Base-by-base conservation (phyloP, 2,329 filamentous ascomycete genomes). In the Diatrype stigma region DNA sequence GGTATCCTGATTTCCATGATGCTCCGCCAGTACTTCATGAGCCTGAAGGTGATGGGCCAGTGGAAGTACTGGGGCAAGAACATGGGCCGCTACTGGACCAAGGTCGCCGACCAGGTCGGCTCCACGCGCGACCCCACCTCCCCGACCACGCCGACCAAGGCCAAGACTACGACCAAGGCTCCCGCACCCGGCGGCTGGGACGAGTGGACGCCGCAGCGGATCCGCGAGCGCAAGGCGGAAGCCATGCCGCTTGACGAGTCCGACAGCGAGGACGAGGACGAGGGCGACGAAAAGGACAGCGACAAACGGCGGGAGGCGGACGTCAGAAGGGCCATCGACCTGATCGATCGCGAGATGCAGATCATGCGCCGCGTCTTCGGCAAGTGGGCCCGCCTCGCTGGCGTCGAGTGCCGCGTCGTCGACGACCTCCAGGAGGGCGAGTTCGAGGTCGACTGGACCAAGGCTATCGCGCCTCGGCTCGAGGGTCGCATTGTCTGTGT, bases 1-100 rank as follows among this genome's bases (percentile, higher is more conserved):
- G 92, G 91, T 3, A 85, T 95, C 16, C 77, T 96, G 50, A 89
- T 96, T 60, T 91, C 87, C 46, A 89, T 88, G 63, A 85, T 96
- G 67, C 77, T 96, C 19, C 83, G 91, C 12, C 91, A 96, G 66
- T 96, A 96, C 69, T 96, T 96, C 70, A 87, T 96, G 79, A 88
- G 85, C 6, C 76, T 96, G 42, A 89, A 89, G 50, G 86, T 92
- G 1, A 72, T 96, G 23, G 89, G 90, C 17, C 82, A 83, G 61
- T 96, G 91, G 91, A 84, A 81, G 53, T 78, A 84, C 51, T 88
- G 88, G 74, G 81, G 85, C 14, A 73, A 78, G 1, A 78, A 76
- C 52, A 74, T 89, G 63, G 72, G 77, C 16, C 70, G 74, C 2
- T 85, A 90, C 64, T 95, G 89, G 85, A 70, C 73, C 22, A 67